Conservation (phyloP, 192 early-diverging fungal genomes). For the Entrophospora sp. region DNA sequence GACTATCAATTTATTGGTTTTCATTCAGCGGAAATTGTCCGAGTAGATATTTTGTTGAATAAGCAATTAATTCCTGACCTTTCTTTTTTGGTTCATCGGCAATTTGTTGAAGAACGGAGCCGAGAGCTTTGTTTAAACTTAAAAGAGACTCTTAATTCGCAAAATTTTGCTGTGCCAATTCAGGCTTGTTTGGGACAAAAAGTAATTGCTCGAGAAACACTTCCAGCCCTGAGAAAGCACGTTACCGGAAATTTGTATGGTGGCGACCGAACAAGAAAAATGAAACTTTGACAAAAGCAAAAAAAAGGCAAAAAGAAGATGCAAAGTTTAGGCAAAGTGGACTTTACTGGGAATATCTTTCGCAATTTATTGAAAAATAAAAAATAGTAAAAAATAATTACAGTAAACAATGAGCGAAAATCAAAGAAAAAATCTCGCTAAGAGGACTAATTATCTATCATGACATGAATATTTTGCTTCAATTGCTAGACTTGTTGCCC, state of each 20-base stretch:
- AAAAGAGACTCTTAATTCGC: neutral
- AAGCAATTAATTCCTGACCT: neutral
- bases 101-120: neutral
- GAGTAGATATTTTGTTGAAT: neutral
- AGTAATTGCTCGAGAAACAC: constrained; percentile 16
- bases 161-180: constrained; percentile 1
- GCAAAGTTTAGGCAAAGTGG: constrained; percentile 7
- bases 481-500: neutral
- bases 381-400: neutral
- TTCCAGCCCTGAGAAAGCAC: constrained; percentile 12
- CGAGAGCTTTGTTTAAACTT: neutral
- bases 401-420: too few relatives aligned
- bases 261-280: neutral
- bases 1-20: constrained; percentile 9
- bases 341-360: neutral
- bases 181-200: neutral
- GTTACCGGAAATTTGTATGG: neutral
- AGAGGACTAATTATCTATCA: neutral
- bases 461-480: neutral
- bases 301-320: constrained; percentile 9
- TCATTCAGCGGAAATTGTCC: neutral
- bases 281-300: constrained; percentile 6
- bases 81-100: neutral
- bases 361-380: neutral
- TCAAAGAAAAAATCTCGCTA: too few relatives aligned